Base-by-base conservation (phyloP, 345 rosid species). In the Excoecaria agallocha region DNA sequence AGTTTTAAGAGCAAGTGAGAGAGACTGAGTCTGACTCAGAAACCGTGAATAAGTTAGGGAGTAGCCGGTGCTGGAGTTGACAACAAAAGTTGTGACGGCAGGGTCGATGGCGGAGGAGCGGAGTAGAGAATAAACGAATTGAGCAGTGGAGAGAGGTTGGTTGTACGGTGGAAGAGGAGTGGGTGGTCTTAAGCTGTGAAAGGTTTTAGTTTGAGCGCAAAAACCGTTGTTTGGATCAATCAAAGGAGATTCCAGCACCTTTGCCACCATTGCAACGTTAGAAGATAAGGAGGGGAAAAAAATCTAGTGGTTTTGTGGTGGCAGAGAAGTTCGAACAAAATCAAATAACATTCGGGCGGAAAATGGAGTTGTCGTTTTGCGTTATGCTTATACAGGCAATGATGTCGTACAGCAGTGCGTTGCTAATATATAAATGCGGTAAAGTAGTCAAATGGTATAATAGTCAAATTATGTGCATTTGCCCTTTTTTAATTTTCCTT, bases 121-220 rank as follows among this genome's bases (percentile, higher is more conserved):
- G 73, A 91, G 86, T 77, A 88, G 89, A 22, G 93, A 90, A 63
- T 85, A 50, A 19, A 76, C 66, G 74, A 52, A 88, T 17, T 87
- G 80, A 35, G 91, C 5, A 69, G 79, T 4, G 72, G 98, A 89
- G 77, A 88, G 88, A 58, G 93, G 87, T 8, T 74, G 78, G 38
- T 83, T 41, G 0, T 75, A 41, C 0, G 90, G 88, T 10, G 93
- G 96, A 45, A 83, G 82, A 41, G 91, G 82, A 3, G 85, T 60
- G 37, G 45, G 6, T 0, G 92, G 86, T 45, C 98, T 78, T 6
- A 89, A 82, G 56, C 87, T 89, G 70, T 79, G 91, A 68, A 80
- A 94, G 7, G 75, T 80, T 75, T 77, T 78, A 24, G 96, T 85
- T 57, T 63, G 75, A 9, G 70, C 15, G 81, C 85, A 86, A 59